phyloP scores from a whole-genome alignment of 306 rosid genomes.

The Vigna nakashimae region DNA sequence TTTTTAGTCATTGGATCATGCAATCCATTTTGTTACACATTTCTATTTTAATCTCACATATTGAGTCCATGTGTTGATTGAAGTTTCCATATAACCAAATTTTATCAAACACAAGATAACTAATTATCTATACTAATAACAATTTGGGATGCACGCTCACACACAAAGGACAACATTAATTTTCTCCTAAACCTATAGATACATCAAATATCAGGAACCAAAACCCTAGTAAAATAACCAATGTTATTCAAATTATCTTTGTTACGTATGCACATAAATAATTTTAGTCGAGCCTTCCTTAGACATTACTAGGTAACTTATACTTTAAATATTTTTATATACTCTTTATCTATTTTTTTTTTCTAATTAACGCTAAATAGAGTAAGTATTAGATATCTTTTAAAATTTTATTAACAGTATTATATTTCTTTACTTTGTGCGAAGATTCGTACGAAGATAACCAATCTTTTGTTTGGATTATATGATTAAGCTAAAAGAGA shows the following conservation, averaged over 20 bases:
- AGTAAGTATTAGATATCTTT: neutral
- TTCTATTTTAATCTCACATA: neutral
- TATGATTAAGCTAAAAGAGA: too few species aligned
- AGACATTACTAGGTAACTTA: neutral
- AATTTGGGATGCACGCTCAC: neutral
- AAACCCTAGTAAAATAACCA: neutral
- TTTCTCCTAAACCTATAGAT: too few species aligned
- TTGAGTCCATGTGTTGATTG: neutral
- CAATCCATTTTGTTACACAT: neutral
- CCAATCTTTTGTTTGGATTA: too few species aligned
- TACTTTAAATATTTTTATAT: neutral
- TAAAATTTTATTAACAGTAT: too few species aligned
- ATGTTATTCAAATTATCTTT: neutral
- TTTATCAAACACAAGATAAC: neutral
- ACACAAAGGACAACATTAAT: neutral
- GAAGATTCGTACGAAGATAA: too few species aligned
- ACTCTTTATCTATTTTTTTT: neutral
- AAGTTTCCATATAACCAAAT: neutral
- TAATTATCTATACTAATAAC: neutral
- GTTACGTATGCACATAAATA: neutral
- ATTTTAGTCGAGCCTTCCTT: too few species aligned
- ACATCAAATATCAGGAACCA: neutral
- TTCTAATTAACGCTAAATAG: neutral
- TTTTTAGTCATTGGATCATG: conserved; percentile 11
- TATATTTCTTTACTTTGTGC: too few species aligned